Evolutionary conservation across 1,284 basidiomycete genomes (phyloP), one percentile per base, ranked within the genome.

Genomic region (Agaricales sp.): DNA sequence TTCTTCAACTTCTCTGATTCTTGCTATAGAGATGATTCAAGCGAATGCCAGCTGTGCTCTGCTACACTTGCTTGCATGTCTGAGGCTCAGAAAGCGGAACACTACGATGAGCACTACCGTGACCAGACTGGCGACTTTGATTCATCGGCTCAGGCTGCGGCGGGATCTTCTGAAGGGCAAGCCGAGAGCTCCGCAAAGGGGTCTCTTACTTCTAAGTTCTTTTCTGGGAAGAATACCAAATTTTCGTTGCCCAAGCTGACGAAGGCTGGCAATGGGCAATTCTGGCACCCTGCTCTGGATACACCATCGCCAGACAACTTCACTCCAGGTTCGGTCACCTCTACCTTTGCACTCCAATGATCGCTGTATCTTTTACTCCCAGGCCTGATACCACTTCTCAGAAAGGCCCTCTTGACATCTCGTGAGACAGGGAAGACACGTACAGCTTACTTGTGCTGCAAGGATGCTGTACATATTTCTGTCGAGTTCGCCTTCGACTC

Each of bases 361-460:
- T 51, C 50, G 51, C 25, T 26, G 30, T 37, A 4, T 43, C 20
- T 25, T 45, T 39, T 47, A 22, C 39, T 19, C 23, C 25, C 52
- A 89, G 89, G 83, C 12, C 62, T 91, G 8, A 80, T 93, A 50
- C 72, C 75, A 2, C 59, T 88, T 2, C 63, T 93, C 38, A 77
- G 70, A 55, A 69, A 68, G 24, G 71, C 79, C 4, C 62, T 93
- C 16, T 60, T 66, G 19, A 71, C 64, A 48, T 74, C 76, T 0
- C 72, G 81, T 52, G 61, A 64, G 3, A 73, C 72, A 52, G 77
- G 77, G 1, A 57, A 60, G 14, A 83, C 76, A 4, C 63, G 69
- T 11, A 69, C 75, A 35, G 88, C 86, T 0, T 78, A 78, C 13
- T 66, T 93, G 30, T 87, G 87, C 55, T 70, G 75, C 49, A 74